A percentile compares a stretch with the other conserved stretches of the same genome.
Conservation (phyloP, 2,329 filamentous ascomycete genomes). For the Teratosphaeriaceae sp. region DNA sequence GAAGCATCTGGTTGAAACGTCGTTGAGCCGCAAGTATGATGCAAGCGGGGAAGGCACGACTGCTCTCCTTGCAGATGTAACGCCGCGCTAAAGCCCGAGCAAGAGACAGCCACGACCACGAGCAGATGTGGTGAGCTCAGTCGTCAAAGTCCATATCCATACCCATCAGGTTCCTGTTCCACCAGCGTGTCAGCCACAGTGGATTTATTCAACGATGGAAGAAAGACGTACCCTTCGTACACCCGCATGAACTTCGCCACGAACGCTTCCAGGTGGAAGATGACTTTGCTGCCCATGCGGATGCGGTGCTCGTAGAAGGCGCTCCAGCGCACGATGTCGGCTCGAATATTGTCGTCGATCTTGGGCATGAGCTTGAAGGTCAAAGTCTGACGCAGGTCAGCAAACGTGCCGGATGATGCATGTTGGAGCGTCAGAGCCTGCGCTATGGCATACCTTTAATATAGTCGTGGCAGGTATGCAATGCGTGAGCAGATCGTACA, state of each 20-base stretch:
- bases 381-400: constrained; percentile 51
- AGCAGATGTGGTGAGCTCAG: constrained; percentile 5
- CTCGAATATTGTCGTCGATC: constrained; percentile 83
- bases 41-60: constrained; percentile 10
- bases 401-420: background rate
- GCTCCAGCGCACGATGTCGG: constrained; percentile 90
- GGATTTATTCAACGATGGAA: too few relatives aligned
- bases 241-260: constrained; percentile 98
- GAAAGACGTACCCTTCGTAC: constrained; percentile 66
- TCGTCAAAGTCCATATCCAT: constrained; percentile 57
- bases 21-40: constrained; percentile 6
- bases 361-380: constrained; percentile 86
- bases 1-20: background rate
- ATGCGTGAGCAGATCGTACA: constrained; percentile 96
- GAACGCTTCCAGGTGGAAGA: constrained; percentile 97
- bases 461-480: constrained; percentile 95
- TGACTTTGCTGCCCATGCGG: constrained; percentile 80
- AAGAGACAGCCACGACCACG: constrained; percentile 8
- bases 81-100: constrained; percentile 23
- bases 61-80: constrained; percentile 10
- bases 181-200: constrained; percentile 1
- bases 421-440: background rate
- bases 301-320: constrained; percentile 97
- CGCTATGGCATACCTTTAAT: constrained; percentile 70
- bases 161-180: constrained; percentile 59